Evolutionary conservation across 176 grass and related monocot genomes (phyloP).

Genomic region (Urochloa ruziziensis): DNA sequence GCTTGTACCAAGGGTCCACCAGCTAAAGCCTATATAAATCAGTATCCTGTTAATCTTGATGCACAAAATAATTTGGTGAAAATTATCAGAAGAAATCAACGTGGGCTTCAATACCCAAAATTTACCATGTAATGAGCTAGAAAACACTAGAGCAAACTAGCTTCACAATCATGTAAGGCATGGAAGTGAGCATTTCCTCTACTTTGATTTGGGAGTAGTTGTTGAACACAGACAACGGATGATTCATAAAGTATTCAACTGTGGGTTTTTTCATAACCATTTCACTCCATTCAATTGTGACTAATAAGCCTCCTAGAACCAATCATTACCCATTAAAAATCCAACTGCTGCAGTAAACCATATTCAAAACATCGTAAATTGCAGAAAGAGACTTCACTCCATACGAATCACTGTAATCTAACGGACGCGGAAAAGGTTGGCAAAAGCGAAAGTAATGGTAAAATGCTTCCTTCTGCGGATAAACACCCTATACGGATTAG

Average conservation of each 20-base stretch:
- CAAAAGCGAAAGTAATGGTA: background rate
- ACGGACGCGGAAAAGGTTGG: background rate
- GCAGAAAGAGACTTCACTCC: background rate
- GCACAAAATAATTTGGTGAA: background rate
- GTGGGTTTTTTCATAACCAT: background rate
- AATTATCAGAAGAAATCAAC: background rate
- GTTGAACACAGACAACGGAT: background rate
- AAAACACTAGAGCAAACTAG: background rate
- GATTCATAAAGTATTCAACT: background rate
- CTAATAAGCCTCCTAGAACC: background rate
- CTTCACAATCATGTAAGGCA: background rate
- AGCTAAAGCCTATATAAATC: slow-evolving; percentile 68
- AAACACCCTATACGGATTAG: background rate
- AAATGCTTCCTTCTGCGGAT: background rate
- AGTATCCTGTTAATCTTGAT: background rate
- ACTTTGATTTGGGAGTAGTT: background rate
- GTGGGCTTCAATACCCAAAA: background rate
- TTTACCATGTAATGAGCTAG: background rate
- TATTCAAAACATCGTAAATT: background rate
- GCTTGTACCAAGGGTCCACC: slow-evolving; percentile 78
- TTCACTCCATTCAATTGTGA: background rate
- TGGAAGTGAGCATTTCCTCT: background rate
- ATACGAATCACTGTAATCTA: background rate
- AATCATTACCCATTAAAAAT: background rate
- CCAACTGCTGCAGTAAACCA: no score